Base-by-base conservation (phyloP, 2,329 filamentous ascomycete genomes). In the Penicillium sclerotigenum region DNA sequence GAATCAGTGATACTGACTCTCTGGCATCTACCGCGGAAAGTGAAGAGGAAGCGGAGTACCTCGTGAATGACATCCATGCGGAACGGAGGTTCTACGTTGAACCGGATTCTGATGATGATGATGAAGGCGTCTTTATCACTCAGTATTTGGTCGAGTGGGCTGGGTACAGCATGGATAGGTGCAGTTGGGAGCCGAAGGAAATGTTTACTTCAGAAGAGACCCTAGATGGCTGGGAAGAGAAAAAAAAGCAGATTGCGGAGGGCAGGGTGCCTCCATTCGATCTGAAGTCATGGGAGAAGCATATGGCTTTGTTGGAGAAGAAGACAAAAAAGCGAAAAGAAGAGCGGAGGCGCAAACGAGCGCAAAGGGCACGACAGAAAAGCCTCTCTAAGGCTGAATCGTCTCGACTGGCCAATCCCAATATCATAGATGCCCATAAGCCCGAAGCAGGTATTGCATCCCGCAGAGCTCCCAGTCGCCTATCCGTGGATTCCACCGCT, bases 91-190 rank as follows among this genome's bases (percentile, higher is more conserved):
- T 28, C 22, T 52, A 28, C 22, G 13, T 37, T 29, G 49, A 52
- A 13, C 49, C 40, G 7, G 40, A 46, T 26, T 52, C 49, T 13
- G 49, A 52, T 1, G 58, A 69, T 1, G 58, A 69, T 9, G 4
- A 60, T 74, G 5, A 68, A 68, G 52, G 43, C 8, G 6, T 16
- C 20, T 48, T 34, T 11, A 6, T 48, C 5, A 54, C 67, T 16
- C 70, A 65, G 24, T 90, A 84, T 65, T 78, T 91, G 1, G 80
- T 89, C 22, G 80, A 83, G 57, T 91, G 87, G 88, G 74, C 77
- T 26, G 80, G 76, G 2, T 91, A 87, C 64, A 75, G 78, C 1
- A 59, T 85, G 5, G 69, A 83, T n/a, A 70, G 81, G 55, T 78
- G 79, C 53, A 85, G 83, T 0, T 84, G 80, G 80, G 80, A 84